Percentiles rank a stretch among this genome's conserved stretches.
phyloP scores from a whole-genome alignment of 2,329 filamentous ascomycete genomes.

The Dothideomycetidae sp. region DNA sequence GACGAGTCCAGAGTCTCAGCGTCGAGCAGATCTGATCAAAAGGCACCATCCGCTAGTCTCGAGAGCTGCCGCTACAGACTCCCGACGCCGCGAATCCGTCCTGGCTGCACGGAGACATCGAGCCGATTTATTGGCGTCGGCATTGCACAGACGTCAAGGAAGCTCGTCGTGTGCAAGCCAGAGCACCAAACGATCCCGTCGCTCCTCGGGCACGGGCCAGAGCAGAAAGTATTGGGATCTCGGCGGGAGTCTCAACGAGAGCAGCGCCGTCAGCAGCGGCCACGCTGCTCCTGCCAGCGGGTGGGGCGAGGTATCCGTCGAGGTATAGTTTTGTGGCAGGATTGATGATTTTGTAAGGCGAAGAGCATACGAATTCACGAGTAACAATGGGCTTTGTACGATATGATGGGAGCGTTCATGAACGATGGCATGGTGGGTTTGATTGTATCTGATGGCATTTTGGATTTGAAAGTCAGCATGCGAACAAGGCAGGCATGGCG shows the following conservation, averaged over 20 bases:
- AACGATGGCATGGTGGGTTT: background rate
- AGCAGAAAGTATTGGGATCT: constrained; percentile 81
- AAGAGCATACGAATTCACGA: too few relatives aligned
- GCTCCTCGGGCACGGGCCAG: constrained; percentile 51
- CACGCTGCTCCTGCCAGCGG: constrained; percentile 55
- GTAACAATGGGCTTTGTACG: too few relatives aligned
- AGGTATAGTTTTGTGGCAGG: too few relatives aligned
- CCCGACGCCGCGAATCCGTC: constrained; percentile 5
- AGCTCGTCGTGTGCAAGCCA: constrained; percentile 70
- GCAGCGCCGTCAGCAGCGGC: constrained; percentile 27
- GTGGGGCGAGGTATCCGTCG: constrained; percentile 72
- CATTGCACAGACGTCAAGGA: constrained; percentile 16
- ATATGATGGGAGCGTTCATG: background rate
- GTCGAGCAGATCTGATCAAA: constrained; percentile 68
- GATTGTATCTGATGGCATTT: too few relatives aligned
- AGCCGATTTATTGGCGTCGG: constrained; percentile 16
- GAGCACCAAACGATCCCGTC: constrained; percentile 55
- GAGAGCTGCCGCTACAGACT: constrained; percentile 26
- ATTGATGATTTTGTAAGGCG: too few relatives aligned
- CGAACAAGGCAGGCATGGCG: too few relatives aligned
- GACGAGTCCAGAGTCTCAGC: constrained; percentile 45
- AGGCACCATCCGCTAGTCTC: constrained; percentile 80
- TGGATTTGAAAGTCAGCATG: too few relatives aligned
- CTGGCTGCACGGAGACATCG: constrained; percentile 13
- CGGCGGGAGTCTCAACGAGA: constrained; percentile 60